Percentiles rank a stretch among this genome's conserved stretches.
phyloP scores from a whole-genome alignment of 2,329 filamentous ascomycete genomes.

The Diaporthe vexans region DNA sequence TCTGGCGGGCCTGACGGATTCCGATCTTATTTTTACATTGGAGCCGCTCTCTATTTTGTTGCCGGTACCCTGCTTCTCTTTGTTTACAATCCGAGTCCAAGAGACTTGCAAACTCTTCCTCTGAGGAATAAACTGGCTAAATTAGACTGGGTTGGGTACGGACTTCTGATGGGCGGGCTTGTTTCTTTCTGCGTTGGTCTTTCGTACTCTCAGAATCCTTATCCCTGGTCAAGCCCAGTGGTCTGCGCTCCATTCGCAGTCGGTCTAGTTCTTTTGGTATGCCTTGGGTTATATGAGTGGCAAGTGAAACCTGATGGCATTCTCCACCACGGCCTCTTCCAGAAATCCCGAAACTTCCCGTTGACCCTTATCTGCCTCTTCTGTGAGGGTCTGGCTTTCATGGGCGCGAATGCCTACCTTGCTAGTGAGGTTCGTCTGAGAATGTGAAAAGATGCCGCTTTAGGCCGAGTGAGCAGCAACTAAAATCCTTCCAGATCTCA shows the following conservation, averaged over 20 bases:
- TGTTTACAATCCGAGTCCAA: background rate
- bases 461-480: background rate
- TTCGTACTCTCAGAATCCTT: slow-evolving; percentile 6
- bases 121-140: background rate
- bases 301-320: slow-evolving; percentile 3
- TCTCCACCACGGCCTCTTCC: slow-evolving; percentile 7
- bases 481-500: background rate
- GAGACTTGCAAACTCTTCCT: slow-evolving; percentile 8
- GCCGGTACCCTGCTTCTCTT: background rate
- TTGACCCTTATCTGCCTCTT: slow-evolving; percentile 10
- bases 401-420: slow-evolving; percentile 16
- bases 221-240: slow-evolving; percentile 18
- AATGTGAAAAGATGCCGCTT: too few species aligned
- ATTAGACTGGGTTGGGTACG: slow-evolving; percentile 11
- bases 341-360: slow-evolving; percentile 8
- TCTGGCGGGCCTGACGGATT: slow-evolving; percentile 7
- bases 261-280: background rate
- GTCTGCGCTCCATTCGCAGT: slow-evolving; percentile 2
- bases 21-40: slow-evolving; percentile 19
- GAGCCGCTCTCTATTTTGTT: background rate
- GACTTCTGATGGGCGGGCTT: background rate
- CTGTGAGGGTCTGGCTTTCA: slow-evolving; percentile 16
- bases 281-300: slow-evolving; percentile 7
- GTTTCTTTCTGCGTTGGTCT: slow-evolving; percentile 15
- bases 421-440: slow-evolving; percentile 1